These are phyloP conservation scores for grape (Vitis vinifera) DNA, from an alignment of 164 flowering plant genomes.

Conservation along the genomic window DNA sequence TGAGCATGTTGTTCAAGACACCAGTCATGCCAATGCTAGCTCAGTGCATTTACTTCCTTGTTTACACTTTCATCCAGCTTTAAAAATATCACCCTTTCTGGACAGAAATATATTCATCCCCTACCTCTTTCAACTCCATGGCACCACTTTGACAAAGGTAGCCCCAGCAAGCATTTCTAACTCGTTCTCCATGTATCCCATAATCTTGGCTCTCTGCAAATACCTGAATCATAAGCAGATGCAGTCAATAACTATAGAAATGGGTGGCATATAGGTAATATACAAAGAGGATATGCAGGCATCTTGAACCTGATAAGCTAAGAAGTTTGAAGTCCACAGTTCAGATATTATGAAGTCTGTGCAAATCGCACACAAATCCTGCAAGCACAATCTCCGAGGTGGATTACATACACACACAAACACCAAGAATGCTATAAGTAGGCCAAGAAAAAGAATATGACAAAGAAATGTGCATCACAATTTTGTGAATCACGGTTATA, in stretches of 20 bases:
- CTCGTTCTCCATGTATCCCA: slow-evolving; percentile 94
- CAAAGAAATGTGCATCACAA: not conserved
- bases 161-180: slow-evolving; percentile 99
- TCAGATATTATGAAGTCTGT: slow-evolving; percentile 94
- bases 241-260: slow-evolving; percentile 6
- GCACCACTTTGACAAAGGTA: slow-evolving; percentile 96
- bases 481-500: not conserved
- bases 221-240: slow-evolving; percentile 44
- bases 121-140: slow-evolving; percentile 92
- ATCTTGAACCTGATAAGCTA: slow-evolving; percentile 78
- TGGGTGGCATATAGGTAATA: not conserved
- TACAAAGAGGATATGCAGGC: slow-evolving; percentile 6
- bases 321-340: slow-evolving; percentile 92
- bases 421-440: not conserved
- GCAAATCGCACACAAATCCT: slow-evolving; percentile 97
- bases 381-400: slow-evolving; percentile 24
- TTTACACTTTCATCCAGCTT: too few species aligned
- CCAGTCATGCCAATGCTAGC: too few species aligned
- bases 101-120: not conserved
- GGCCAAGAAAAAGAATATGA: not conserved
- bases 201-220: slow-evolving; percentile 98
- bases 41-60: too few species aligned
- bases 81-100: too few species aligned
- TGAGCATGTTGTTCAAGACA: too few species aligned
- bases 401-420: slow-evolving; percentile 6